Conservation (phyloP, 2,329 filamentous ascomycete species). For the Beauveria varroae region DNA sequence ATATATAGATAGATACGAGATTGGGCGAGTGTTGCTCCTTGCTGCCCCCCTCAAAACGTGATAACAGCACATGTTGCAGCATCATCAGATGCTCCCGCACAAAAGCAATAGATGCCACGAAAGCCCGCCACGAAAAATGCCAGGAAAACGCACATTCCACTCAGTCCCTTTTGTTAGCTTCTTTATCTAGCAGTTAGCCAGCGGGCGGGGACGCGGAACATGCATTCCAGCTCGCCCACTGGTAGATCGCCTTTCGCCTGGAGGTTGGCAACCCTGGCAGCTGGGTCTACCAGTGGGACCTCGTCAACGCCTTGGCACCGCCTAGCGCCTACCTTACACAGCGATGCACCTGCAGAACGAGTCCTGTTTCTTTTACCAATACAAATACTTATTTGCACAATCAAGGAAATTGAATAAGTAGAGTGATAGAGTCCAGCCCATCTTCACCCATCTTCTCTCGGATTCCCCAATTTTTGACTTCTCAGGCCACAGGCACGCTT, state of each 20-base stretch:
- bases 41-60: not conserved
- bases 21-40: not conserved
- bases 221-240: conserved; percentile 1
- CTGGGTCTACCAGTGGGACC: not conserved
- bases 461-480: too few species aligned
- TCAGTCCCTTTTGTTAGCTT: not conserved
- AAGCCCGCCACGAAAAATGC: not conserved
- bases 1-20: not conserved
- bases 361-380: too few species aligned
- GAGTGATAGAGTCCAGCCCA: too few species aligned
- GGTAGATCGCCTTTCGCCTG: not conserved
- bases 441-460: too few species aligned
- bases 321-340: not conserved
- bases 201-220: not conserved
- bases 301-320: not conserved
- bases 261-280: too few species aligned
- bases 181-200: not conserved
- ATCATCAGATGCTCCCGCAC: not conserved
- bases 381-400: too few species aligned
- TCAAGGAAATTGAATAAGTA: too few species aligned
- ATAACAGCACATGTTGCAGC: too few species aligned
- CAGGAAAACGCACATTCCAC: not conserved
- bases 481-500: too few species aligned
- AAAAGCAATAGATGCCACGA: not conserved
- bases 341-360: too few species aligned